phyloP scores from a whole-genome alignment of 352 stramenopile species.

The Globisporangium megalacanthum region DNA sequence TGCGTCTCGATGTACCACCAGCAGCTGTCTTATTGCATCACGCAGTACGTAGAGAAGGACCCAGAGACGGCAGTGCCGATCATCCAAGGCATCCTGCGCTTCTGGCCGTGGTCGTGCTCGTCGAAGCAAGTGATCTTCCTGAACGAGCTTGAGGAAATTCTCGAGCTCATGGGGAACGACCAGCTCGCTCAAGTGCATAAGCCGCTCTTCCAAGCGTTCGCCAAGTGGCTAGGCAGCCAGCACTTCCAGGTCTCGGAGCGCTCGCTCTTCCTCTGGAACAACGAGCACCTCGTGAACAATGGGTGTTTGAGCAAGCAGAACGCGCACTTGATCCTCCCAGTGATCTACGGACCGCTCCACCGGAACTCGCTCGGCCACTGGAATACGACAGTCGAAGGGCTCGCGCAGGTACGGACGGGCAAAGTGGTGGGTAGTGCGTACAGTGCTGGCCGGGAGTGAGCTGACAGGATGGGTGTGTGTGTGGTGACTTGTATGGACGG shows the following conservation, averaged over 20 bases:
- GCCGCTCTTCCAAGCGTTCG: conserved; percentile 69
- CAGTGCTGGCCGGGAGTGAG: too few relatives aligned
- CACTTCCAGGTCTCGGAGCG: conserved; percentile 97
- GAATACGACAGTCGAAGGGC: conserved; percentile 96
- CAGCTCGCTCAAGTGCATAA: conserved; percentile 76
- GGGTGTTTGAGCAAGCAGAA: conserved; percentile 93
- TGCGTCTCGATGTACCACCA: conserved; percentile 97
- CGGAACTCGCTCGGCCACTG: conserved; percentile 91
- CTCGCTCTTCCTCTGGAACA: conserved; percentile 98
- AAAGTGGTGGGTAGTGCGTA: too few relatives aligned
- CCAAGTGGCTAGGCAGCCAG: conserved; percentile 90
- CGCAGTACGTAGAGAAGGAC: conserved; percentile 99
- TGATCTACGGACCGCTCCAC: conserved; percentile 92
- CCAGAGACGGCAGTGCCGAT: conserved; percentile 94
- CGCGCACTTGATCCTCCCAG: conserved; percentile 89
- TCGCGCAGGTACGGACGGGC: conserved; percentile 60
- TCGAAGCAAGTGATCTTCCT: conserved; percentile 96
- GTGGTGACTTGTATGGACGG: neutral
- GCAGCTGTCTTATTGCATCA: conserved; percentile 99
- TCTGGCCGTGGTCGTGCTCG: conserved; percentile 93
- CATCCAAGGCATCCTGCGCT: conserved; percentile 93
- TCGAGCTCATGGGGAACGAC: conserved; percentile 92
- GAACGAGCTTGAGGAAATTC: conserved; percentile 98
- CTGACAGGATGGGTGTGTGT: conserved; percentile 2
- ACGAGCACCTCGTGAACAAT: conserved; percentile 96